Evolutionary conservation across 495 filamentous ascomycete genomes (phyloP).

Genomic region (Eremomyces bilateralis): DNA sequence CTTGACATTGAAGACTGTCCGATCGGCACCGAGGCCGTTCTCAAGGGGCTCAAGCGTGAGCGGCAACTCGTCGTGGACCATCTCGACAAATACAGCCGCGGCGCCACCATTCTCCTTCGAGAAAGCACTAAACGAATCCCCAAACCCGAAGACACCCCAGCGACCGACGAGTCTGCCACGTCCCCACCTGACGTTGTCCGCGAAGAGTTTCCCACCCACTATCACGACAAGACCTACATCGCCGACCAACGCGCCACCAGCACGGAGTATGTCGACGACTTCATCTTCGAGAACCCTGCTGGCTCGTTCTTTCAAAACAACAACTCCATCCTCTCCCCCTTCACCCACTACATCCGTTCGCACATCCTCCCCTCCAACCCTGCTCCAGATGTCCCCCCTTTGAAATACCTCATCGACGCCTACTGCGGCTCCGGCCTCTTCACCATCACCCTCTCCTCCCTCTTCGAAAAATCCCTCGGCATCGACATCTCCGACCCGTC

Average conservation of each 20-base stretch:
- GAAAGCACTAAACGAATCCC: slow-evolving; percentile 57
- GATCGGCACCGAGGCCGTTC: slow-evolving; percentile 70
- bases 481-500: slow-evolving; percentile 50
- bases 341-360: slow-evolving; percentile 77
- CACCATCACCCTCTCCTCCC: slow-evolving; percentile 71
- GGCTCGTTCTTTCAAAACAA: slow-evolving; percentile 98
- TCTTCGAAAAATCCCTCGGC: slow-evolving; percentile 49
- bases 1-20: slow-evolving; percentile 96
- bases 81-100: slow-evolving; percentile 47
- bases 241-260: slow-evolving; percentile 61
- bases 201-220: slow-evolving; percentile 23
- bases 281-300: slow-evolving; percentile 71
- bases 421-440: slow-evolving; percentile 96
- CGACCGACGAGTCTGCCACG: neutral
- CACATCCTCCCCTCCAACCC: slow-evolving; percentile 37
- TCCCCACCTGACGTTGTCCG: slow-evolving; percentile 12
- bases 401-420: slow-evolving; percentile 82
- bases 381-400: slow-evolving; percentile 11
- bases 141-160: slow-evolving; percentile 19
- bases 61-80: slow-evolving; percentile 46
- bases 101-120: slow-evolving; percentile 73
- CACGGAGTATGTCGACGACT: slow-evolving; percentile 71
- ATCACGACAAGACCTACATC: slow-evolving; percentile 62
- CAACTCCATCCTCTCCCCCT: slow-evolving; percentile 83
- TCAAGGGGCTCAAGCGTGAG: slow-evolving; percentile 51